Percentiles rank a stretch among this genome's conserved stretches.
These are phyloP conservation scores for Solanum bukasovii DNA, from an alignment of 257 asterid species.

Conservation along the genomic window DNA sequence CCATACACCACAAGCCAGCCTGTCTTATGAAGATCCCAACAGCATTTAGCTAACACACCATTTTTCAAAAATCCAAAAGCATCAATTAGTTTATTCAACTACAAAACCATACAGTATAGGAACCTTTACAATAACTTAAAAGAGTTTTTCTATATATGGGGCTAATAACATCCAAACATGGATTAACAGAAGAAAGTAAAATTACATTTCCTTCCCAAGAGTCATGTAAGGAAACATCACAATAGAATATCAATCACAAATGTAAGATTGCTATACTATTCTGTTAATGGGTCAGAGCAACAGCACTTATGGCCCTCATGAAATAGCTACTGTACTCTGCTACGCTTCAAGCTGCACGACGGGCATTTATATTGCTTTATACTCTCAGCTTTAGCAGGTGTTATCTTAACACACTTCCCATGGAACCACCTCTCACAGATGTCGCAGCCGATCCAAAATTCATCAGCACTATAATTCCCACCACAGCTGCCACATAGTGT, in stretches of 20 bases:
- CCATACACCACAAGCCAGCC: background rate
- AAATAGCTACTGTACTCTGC: constrained; percentile 32
- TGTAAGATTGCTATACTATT: constrained; percentile 25
- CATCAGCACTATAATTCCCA: constrained; percentile 75
- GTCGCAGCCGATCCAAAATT: constrained; percentile 94
- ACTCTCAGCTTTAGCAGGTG: constrained; percentile 87
- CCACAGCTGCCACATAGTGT: constrained; percentile 84
- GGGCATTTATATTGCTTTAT: constrained; percentile 95
- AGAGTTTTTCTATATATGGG: background rate
- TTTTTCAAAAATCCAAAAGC: background rate
- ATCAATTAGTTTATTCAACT: background rate
- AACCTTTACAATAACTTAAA: background rate
- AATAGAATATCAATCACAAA: constrained; percentile 26
- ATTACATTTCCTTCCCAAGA: constrained; percentile 9
- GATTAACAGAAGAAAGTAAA: constrained; percentile 3
- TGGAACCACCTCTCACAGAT: constrained; percentile 83
- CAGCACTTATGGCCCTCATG: constrained; percentile 8
- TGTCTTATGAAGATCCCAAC: background rate
- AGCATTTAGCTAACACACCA: background rate
- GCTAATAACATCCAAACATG: background rate
- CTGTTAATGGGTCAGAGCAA: constrained; percentile 36
- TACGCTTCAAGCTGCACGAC: constrained; percentile 65
- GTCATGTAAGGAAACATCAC: constrained; percentile 15
- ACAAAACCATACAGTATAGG: background rate
- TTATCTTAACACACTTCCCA: constrained; percentile 87